phyloP scores from a whole-genome alignment of 192 early-diverging fungal genomes.

The Phlyctochytrium arcticum region DNA sequence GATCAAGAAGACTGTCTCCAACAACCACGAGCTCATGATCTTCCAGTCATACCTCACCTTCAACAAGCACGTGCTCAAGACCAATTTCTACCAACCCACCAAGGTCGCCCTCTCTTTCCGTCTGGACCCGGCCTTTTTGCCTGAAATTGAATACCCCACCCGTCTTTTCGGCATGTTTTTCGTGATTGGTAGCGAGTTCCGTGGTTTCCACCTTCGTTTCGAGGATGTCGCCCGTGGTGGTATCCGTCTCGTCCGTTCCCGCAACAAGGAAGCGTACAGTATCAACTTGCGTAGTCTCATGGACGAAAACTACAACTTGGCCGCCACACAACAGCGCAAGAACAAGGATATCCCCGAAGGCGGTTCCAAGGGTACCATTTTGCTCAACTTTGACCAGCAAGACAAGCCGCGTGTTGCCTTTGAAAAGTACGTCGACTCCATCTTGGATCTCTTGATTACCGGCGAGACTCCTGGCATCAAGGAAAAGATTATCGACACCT shows the following conservation, averaged over 20 bases:
- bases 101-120: conserved; percentile 99
- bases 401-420: conserved; percentile 93
- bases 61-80: conserved; percentile 97
- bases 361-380: conserved; percentile 97
- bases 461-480: conserved; percentile 95
- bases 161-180: conserved; percentile 93
- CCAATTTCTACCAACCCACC: conserved; percentile 99
- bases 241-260: conserved; percentile 95
- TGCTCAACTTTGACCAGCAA: conserved; percentile 89
- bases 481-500: conserved; percentile 88
- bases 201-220: conserved; percentile 98
- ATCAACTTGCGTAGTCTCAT: conserved; percentile 96
- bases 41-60: conserved; percentile 93
- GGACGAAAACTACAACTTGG: conserved; percentile 98
- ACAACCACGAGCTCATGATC: conserved; percentile 88
- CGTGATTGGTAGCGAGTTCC: conserved; percentile 96
- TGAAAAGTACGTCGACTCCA: conserved; percentile 97
- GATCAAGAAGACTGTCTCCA: conserved; percentile 85
- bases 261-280: conserved; percentile 93
- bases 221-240: conserved; percentile 96
- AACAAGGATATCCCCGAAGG: conserved; percentile 99
- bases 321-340: conserved; percentile 95
- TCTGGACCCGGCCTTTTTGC: conserved; percentile 88
- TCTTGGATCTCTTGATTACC: conserved; percentile 88
- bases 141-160: conserved; percentile 89